A percentile compares a stretch with the other conserved stretches of the same genome.
These are phyloP conservation scores for Cardiospermum halicacabum DNA, from an alignment of 345 rosid genomes.

Conservation along the genomic window DNA sequence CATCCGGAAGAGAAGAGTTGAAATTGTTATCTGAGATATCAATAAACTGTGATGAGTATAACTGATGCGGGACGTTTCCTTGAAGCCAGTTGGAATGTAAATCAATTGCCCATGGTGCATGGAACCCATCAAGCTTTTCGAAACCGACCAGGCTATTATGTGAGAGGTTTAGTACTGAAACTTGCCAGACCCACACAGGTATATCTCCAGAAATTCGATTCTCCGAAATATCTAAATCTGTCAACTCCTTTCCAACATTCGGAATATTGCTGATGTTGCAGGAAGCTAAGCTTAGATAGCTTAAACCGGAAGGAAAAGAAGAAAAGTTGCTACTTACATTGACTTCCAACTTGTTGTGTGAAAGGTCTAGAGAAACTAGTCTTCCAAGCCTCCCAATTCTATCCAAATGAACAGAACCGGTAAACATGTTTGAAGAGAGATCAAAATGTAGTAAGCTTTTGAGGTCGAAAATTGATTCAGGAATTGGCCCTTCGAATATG, in stretches of 20 bases:
- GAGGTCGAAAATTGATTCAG: slow-evolving; percentile 21
- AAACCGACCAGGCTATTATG: slow-evolving; percentile 8
- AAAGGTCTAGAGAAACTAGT: slow-evolving; percentile 33
- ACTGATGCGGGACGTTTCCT: slow-evolving; percentile 20
- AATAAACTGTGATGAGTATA: slow-evolving; percentile 1
- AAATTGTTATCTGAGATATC: slow-evolving; percentile 37
- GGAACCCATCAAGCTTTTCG: slow-evolving; percentile 5
- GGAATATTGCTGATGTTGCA: slow-evolving; percentile 38
- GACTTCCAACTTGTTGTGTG: slow-evolving; percentile 31
- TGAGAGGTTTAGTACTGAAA: slow-evolving; percentile 13
- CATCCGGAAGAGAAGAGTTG: slow-evolving; percentile 11
- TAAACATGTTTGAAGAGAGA: no score
- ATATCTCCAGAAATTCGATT: slow-evolving; percentile 33
- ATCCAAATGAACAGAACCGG: no score
- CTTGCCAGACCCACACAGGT: slow-evolving; percentile 38
- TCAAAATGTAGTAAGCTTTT: no score
- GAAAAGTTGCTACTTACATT: not conserved
- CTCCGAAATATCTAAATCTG: slow-evolving; percentile 43
- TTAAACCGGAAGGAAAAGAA: slow-evolving; percentile 10
- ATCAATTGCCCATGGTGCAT: slow-evolving; percentile 10
- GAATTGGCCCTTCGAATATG: no score
- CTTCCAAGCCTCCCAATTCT: no score
- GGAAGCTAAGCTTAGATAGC: slow-evolving; percentile 30
- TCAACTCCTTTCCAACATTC: slow-evolving; percentile 7
- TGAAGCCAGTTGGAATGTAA: slow-evolving; percentile 24